Conservation (phyloP, 2,329 filamentous ascomycete species). For the Penicillium sp. region DNA sequence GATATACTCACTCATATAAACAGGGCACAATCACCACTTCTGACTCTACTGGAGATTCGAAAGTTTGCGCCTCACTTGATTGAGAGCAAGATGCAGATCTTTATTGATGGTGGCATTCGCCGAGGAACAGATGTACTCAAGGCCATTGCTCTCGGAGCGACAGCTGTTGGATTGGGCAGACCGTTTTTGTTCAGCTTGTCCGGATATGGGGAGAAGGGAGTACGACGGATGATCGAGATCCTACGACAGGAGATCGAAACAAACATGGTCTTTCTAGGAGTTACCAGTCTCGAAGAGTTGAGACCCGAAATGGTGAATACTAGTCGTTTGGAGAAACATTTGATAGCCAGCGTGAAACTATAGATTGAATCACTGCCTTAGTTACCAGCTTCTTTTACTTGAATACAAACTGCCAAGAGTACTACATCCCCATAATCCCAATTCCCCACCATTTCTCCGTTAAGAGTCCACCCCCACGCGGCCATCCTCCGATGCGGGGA, state of each 20-base stretch:
- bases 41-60: constrained; percentile 64
- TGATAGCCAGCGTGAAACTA: constrained; percentile 33
- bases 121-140: constrained; percentile 68
- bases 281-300: constrained; percentile 28
- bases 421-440: neutral
- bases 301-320: constrained; percentile 34
- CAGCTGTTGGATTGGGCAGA: constrained; percentile 62
- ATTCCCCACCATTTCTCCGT: neutral
- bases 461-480: constrained; percentile 6
- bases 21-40: constrained; percentile 49
- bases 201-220: constrained; percentile 60
- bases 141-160: constrained; percentile 64
- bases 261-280: constrained; percentile 39
- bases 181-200: constrained; percentile 60
- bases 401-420: neutral
- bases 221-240: constrained; percentile 43
- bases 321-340: constrained; percentile 32
- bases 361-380: constrained; percentile 9
- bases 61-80: constrained; percentile 37
- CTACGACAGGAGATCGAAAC: constrained; percentile 35
- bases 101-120: constrained; percentile 65
- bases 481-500: constrained; percentile 5
- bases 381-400: neutral
- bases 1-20: neutral
- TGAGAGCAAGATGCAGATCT: constrained; percentile 54